Percentiles rank a stretch among this genome's conserved stretches.
Evolutionary conservation across 768 basidiomycete species (phyloP).

Genomic region (Rhodotorula paludigena): DNA sequence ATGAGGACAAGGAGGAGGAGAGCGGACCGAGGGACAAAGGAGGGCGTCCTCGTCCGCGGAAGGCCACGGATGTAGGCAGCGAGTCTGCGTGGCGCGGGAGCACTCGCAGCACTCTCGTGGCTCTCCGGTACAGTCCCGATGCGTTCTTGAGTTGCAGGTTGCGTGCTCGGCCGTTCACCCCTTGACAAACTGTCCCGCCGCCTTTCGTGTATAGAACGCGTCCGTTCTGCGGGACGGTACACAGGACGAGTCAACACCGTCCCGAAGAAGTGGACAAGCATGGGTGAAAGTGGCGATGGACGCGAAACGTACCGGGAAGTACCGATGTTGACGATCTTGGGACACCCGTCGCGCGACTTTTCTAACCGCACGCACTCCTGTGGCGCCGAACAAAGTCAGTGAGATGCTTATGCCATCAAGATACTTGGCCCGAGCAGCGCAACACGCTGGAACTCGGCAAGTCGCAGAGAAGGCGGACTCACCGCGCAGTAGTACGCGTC

Average conservation of each 20-base stretch:
- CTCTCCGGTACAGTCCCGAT: neutral
- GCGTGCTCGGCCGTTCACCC: slow-evolving; percentile 2
- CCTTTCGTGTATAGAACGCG: slow-evolving; percentile 29
- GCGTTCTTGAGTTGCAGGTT: neutral
- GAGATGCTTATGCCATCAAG: no score
- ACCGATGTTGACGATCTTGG: slow-evolving; percentile 95
- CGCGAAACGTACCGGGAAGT: slow-evolving; percentile 49
- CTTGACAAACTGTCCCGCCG: slow-evolving; percentile 27
- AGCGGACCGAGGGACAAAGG: neutral
- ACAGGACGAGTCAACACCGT: neutral
- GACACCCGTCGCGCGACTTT: slow-evolving; percentile 96
- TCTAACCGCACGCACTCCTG: slow-evolving; percentile 60
- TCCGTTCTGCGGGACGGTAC: slow-evolving; percentile 15
- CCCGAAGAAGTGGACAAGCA: neutral
- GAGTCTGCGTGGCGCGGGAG: no score
- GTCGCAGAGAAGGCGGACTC: slow-evolving; percentile 58
- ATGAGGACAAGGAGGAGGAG: neutral
- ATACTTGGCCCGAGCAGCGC: no score
- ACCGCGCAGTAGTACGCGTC: slow-evolving; percentile 95
- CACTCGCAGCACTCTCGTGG: no score
- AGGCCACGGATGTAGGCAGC: no score
- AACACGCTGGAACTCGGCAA: no score
- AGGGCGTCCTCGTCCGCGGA: neutral
- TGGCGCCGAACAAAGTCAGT: no score
- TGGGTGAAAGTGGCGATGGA: slow-evolving; percentile 47